A percentile compares a stretch with the other conserved stretches of the same genome.
Conservation (phyloP, 2,329 filamentous ascomycete species). For the Nemania sp. region DNA sequence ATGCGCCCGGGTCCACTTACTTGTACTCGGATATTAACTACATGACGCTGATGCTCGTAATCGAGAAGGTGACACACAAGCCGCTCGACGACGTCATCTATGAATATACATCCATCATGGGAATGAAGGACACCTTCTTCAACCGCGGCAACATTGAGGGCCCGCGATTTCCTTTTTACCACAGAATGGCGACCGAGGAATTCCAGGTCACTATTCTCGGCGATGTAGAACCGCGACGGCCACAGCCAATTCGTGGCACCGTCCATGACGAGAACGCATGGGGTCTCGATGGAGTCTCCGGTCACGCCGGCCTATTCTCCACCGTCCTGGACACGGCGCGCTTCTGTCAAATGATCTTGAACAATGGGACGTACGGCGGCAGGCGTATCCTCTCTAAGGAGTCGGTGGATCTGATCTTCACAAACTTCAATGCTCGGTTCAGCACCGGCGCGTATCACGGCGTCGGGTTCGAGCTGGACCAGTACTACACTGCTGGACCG, state of each 20-base stretch:
- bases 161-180: slow-evolving; percentile 5
- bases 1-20: slow-evolving; percentile 11
- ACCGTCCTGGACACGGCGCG: slow-evolving; percentile 17
- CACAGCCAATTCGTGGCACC: slow-evolving; percentile 17
- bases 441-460: slow-evolving; percentile 11
- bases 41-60: slow-evolving; percentile 22
- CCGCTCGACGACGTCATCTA: slow-evolving; percentile 13
- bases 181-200: slow-evolving; percentile 13
- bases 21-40: slow-evolving; percentile 20
- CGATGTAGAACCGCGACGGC: slow-evolving; percentile 3
- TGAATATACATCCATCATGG: slow-evolving; percentile 21
- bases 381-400: slow-evolving; percentile 10
- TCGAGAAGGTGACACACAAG: slow-evolving; percentile 15
- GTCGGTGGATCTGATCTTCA: slow-evolving; percentile 21
- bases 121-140: slow-evolving; percentile 22
- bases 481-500: slow-evolving; percentile 21
- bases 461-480: slow-evolving; percentile 19
- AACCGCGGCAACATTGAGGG: slow-evolving; percentile 20
- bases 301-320: slow-evolving; percentile 22
- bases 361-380: slow-evolving; percentile 22
- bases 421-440: slow-evolving; percentile 23
- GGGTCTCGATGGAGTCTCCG: slow-evolving; percentile 20
- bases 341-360: slow-evolving; percentile 23
- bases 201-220: slow-evolving; percentile 18
- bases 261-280: slow-evolving; percentile 24